Evolutionary conservation across 192 early-diverging fungal species (phyloP).

Genomic region (Rhizophagus prolifer): DNA sequence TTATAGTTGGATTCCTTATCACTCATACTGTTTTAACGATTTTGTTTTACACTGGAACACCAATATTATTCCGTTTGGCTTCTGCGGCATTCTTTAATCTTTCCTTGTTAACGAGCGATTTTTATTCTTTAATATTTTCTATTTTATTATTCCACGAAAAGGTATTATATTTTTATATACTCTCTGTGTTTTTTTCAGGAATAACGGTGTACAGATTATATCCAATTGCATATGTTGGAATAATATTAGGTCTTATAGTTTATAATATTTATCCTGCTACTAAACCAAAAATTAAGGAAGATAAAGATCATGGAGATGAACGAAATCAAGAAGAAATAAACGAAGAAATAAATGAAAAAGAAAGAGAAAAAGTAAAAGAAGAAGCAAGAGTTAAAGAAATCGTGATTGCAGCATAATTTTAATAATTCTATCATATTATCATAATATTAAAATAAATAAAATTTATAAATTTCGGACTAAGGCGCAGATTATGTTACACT

Average conservation of each 20-base stretch:
- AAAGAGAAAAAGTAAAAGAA: too few species aligned
- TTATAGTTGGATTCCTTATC: slow-evolving; percentile 61
- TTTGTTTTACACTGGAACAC: slow-evolving; percentile 66
- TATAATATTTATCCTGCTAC: slow-evolving; percentile 61
- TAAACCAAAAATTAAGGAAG: neutral
- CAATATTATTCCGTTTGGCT: slow-evolving; percentile 69
- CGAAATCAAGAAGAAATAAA: too few species aligned
- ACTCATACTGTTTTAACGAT: slow-evolving; percentile 69
- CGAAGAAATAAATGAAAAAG: too few species aligned
- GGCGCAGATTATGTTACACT: too few species aligned
- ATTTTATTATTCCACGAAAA: slow-evolving; percentile 64
- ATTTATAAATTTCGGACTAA: too few species aligned
- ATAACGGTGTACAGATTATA: slow-evolving; percentile 53
- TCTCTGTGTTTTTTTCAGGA: neutral
- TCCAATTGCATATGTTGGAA: slow-evolving; percentile 64
- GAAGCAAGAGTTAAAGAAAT: too few species aligned
- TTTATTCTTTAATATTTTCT: slow-evolving; percentile 76
- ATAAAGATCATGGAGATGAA: too few species aligned
- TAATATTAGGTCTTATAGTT: slow-evolving; percentile 63
- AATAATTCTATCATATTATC: too few species aligned
- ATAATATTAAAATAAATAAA: too few species aligned
- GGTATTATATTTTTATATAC: slow-evolving; percentile 35
- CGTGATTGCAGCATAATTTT: too few species aligned
- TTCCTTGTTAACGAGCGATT: slow-evolving; percentile 75
- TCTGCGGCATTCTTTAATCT: slow-evolving; percentile 79